Percentiles rank a stretch among this genome's conserved stretches.
Evolutionary conservation across 2,329 filamentous ascomycete genomes (phyloP).

Genomic region (Chrysoporthe puriensis): DNA sequence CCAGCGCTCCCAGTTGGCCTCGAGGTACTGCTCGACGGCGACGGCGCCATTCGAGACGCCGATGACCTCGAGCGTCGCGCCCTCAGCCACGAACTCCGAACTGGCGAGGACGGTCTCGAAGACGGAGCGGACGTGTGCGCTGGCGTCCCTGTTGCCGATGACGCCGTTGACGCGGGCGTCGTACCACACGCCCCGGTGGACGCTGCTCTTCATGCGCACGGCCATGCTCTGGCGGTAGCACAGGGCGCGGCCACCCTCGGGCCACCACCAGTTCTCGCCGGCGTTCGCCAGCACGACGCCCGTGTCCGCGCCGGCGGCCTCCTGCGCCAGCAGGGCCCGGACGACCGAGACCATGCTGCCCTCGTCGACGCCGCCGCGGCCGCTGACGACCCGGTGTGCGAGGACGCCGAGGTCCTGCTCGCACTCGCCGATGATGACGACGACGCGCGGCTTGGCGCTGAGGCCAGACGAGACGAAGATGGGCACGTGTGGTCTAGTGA

Average conservation of each 20-base stretch:
- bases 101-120: constrained; percentile 64
- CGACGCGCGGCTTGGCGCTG: constrained; percentile 59
- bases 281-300: constrained; percentile 75
- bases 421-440: constrained; percentile 76
- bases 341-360: constrained; percentile 74
- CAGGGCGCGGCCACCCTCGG: constrained; percentile 62
- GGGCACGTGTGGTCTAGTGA: constrained; percentile 62
- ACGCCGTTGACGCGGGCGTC: constrained; percentile 63
- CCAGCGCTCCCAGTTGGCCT: constrained; percentile 55
- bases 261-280: constrained; percentile 78
- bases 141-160: constrained; percentile 57
- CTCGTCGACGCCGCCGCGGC: constrained; percentile 65
- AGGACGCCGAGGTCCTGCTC: constrained; percentile 75
- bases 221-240: constrained; percentile 60
- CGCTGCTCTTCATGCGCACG: constrained; percentile 65
- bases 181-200: constrained; percentile 58
- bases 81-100: constrained; percentile 46
- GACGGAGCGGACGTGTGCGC: constrained; percentile 67
- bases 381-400: constrained; percentile 68
- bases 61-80: constrained; percentile 69
- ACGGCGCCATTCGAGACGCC: constrained; percentile 70
- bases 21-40: constrained; percentile 59
- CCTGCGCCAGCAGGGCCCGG: constrained; percentile 45
- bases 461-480: constrained; percentile 67
- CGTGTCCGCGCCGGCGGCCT: constrained; percentile 43